phyloP scores from a whole-genome alignment of 2,329 filamentous ascomycete species.

The Aspergillus melleus region DNA sequence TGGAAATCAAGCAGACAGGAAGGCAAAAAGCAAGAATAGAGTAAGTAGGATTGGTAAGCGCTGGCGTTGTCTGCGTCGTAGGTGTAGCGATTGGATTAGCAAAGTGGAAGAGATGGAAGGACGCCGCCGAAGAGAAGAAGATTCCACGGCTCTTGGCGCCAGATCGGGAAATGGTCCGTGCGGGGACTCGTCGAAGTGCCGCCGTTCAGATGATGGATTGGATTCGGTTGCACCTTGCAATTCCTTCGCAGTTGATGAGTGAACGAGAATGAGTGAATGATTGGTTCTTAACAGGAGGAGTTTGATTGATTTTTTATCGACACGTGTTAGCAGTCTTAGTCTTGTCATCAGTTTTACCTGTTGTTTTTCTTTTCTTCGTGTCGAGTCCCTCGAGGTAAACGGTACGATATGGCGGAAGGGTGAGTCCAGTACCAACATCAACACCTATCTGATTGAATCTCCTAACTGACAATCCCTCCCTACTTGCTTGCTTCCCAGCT shows the following conservation, averaged over 20 bases:
- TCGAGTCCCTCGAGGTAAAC: not conserved
- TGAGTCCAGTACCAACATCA: slow-evolving; percentile 3
- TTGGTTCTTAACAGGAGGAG: no score
- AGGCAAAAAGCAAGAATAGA: not conserved
- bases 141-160: slow-evolving; percentile 34
- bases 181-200: slow-evolving; percentile 18
- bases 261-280: no score
- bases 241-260: no score
- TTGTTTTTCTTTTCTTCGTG: not conserved
- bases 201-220: slow-evolving; percentile 5
- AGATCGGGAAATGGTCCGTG: slow-evolving; percentile 39
- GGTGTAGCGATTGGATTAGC: no score
- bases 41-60: not conserved
- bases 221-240: no score
- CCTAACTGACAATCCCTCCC: not conserved
- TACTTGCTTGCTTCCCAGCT: slow-evolving; percentile 14
- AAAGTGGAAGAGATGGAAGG: slow-evolving; percentile 5
- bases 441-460: no score
- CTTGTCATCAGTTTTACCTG: not conserved
- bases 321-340: no score
- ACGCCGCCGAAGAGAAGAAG: slow-evolving; percentile 30
- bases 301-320: no score
- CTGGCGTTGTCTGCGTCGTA: no score
- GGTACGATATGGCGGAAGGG: slow-evolving; percentile 18
- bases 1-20: no score